Evolutionary conservation across 2,329 filamentous ascomycete genomes (phyloP).

Genomic region (Pseudogymnoascus sp.): DNA sequence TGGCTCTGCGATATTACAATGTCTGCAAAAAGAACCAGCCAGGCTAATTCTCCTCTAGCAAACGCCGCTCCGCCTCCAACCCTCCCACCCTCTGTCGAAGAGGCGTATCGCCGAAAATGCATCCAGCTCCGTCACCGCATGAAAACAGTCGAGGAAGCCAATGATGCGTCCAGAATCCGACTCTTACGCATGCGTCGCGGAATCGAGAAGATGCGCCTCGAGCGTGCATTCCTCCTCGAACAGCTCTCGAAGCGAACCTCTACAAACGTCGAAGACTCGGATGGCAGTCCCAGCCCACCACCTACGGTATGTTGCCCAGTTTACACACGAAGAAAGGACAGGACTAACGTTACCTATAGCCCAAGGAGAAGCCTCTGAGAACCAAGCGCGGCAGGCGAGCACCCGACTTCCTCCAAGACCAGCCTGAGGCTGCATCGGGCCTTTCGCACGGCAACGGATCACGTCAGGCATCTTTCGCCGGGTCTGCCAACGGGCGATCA

Average conservation of each 20-base stretch:
- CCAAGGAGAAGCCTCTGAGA: slow-evolving; percentile 69
- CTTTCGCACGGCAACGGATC: slow-evolving; percentile 40
- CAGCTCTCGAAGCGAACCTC: slow-evolving; percentile 68
- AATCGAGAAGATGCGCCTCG: slow-evolving; percentile 84
- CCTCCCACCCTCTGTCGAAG: slow-evolving; percentile 82
- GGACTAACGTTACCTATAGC: slow-evolving; percentile 37
- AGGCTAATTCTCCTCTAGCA: slow-evolving; percentile 15
- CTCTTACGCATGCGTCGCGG: slow-evolving; percentile 74
- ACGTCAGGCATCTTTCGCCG: slow-evolving; percentile 34
- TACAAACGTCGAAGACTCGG: slow-evolving; percentile 67
- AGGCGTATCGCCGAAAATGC: slow-evolving; percentile 93
- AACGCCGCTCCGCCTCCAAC: slow-evolving; percentile 45
- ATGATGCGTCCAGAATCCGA: slow-evolving; percentile 72
- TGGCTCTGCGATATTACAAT: not conserved
- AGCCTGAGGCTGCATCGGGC: slow-evolving; percentile 32
- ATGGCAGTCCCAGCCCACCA: slow-evolving; percentile 71
- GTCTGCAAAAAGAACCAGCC: not conserved
- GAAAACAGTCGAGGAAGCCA: slow-evolving; percentile 84
- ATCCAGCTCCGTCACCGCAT: slow-evolving; percentile 88
- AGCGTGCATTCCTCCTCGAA: slow-evolving; percentile 67
- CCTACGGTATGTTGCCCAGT: slow-evolving; percentile 53
- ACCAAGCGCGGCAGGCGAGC: slow-evolving; percentile 66
- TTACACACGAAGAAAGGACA: slow-evolving; percentile 9
- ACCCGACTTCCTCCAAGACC: slow-evolving; percentile 34
- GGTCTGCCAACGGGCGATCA: slow-evolving; percentile 39